A percentile compares a stretch with the other conserved stretches of the same genome.
These are phyloP conservation scores for Escovopsis sp. DNA, from an alignment of 2,329 filamentous ascomycete species.

Conservation along the genomic window DNA sequence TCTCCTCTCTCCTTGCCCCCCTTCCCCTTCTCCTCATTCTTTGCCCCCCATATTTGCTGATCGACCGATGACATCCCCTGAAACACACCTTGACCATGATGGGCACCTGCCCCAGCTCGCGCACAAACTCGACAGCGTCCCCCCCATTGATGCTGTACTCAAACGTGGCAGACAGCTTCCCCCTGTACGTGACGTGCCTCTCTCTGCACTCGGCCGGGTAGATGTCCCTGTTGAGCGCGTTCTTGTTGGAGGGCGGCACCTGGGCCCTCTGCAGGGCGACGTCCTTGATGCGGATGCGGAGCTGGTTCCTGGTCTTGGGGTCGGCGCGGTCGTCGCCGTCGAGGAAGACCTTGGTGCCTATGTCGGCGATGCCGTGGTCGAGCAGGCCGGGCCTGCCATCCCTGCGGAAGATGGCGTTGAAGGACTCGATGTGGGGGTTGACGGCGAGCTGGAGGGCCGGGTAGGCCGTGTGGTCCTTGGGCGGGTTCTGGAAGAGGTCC, in stretches of 20 bases:
- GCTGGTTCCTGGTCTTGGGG: conserved; percentile 49
- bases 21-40: too few species aligned
- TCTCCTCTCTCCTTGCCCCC: too few species aligned
- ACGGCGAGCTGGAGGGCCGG: conserved; percentile 76
- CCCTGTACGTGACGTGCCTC: conserved; percentile 80
- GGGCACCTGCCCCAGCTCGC: conserved; percentile 78
- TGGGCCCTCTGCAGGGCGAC: conserved; percentile 70
- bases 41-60: neutral
- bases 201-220: conserved; percentile 88
- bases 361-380: conserved; percentile 66
- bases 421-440: conserved; percentile 84
- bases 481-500: conserved; percentile 76
- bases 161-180: conserved; percentile 66
- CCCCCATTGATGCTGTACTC: conserved; percentile 80
- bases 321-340: conserved; percentile 59
- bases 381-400: conserved; percentile 46
- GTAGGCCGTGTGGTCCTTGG: conserved; percentile 75
- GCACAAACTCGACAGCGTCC: conserved; percentile 64
- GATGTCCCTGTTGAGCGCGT: conserved; percentile 69
- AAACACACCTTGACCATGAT: conserved; percentile 70
- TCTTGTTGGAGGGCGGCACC: conserved; percentile 70
- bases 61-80: neutral
- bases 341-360: conserved; percentile 75
- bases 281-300: conserved; percentile 66
- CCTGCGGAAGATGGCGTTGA: conserved; percentile 73